Evolutionary conservation across 2,329 filamentous ascomycete genomes (phyloP).

Genomic region (Cercospora sp.): DNA sequence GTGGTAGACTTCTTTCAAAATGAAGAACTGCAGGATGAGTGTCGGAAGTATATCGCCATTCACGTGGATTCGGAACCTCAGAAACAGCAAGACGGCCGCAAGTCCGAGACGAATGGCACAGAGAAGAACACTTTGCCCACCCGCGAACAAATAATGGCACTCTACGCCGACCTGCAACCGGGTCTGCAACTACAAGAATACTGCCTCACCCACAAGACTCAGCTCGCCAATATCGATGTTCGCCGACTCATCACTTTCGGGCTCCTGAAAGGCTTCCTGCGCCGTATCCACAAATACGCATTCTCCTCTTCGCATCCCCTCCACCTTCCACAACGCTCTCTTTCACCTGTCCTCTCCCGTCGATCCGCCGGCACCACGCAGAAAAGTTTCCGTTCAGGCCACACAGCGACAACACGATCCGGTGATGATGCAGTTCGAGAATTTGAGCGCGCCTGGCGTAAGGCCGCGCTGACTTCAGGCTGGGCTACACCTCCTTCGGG

Average conservation of each 20-base stretch:
- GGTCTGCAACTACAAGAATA: constrained; percentile 85
- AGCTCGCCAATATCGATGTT: constrained; percentile 78
- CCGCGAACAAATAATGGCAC: constrained; percentile 62
- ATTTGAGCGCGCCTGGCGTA: constrained; percentile 38
- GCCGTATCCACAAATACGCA: constrained; percentile 85
- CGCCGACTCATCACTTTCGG: constrained; percentile 93
- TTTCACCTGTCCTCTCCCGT: constrained; percentile 9
- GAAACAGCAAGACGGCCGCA: constrained; percentile 7
- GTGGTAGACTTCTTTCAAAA: constrained; percentile 80
- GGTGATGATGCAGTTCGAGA: constrained; percentile 27
- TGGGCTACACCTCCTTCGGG: constrained; percentile 35
- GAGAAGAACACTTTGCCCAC: constrained; percentile 10
- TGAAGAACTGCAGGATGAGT: constrained; percentile 78
- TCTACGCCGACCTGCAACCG: constrained; percentile 83
- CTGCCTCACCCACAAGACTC: constrained; percentile 72
- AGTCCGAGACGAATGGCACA: constrained; percentile 1
- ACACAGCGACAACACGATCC: not conserved
- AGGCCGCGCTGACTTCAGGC: constrained; percentile 36
- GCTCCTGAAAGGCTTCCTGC: constrained; percentile 90
- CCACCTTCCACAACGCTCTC: constrained; percentile 11
- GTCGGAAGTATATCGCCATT: constrained; percentile 75
- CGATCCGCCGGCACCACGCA: constrained; percentile 13
- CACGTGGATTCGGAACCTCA: constrained; percentile 10
- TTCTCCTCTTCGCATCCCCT: not conserved
- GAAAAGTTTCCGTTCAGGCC: constrained; percentile 6